These are phyloP conservation scores for Xylariaceae sp. DNA, from an alignment of 2,329 filamentous ascomycete species.

Conservation along the genomic window DNA sequence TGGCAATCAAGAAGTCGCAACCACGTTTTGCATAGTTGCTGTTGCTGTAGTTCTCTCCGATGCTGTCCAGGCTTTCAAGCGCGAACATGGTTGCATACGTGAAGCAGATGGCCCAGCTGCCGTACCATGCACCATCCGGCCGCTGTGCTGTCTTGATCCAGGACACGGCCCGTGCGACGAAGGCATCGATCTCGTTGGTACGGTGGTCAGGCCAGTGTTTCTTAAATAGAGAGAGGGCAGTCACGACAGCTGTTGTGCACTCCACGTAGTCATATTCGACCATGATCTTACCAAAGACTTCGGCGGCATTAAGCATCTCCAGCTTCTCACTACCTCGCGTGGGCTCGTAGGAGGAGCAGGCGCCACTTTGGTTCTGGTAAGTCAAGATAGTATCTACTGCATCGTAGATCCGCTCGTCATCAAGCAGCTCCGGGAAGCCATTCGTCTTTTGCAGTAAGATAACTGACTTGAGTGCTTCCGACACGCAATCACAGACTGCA, in stretches of 20 bases:
- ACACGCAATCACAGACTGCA: constrained; percentile 90
- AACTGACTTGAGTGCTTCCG: constrained; percentile 83
- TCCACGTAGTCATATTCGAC: constrained; percentile 98
- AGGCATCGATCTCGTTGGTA: constrained; percentile 65
- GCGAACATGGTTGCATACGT: constrained; percentile 98
- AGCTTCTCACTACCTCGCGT: constrained; percentile 72
- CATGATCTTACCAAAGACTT: constrained; percentile 97
- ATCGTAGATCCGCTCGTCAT: constrained; percentile 76
- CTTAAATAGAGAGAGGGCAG: constrained; percentile 77
- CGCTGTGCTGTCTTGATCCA: constrained; percentile 81
- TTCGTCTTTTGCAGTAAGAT: constrained; percentile 78
- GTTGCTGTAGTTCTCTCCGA: constrained; percentile 77
- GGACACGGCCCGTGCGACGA: constrained; percentile 68
- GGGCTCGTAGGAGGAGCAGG: constrained; percentile 85
- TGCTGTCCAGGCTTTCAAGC: constrained; percentile 75
- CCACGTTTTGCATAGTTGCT: constrained; percentile 67
- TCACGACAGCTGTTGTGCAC: constrained; percentile 93
- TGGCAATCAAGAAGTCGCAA: constrained; percentile 80
- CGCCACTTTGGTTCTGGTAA: constrained; percentile 84
- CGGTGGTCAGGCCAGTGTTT: constrained; percentile 80
- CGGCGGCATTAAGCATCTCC: constrained; percentile 88
- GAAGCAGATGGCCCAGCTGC: constrained; percentile 96
- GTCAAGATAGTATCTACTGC: constrained; percentile 86
- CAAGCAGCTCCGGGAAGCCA: constrained; percentile 69
- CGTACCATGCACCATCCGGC: constrained; percentile 91